These are phyloP conservation scores for Rusavskia elegans DNA, from an alignment of 495 filamentous ascomycete genomes.

Conservation along the genomic window DNA sequence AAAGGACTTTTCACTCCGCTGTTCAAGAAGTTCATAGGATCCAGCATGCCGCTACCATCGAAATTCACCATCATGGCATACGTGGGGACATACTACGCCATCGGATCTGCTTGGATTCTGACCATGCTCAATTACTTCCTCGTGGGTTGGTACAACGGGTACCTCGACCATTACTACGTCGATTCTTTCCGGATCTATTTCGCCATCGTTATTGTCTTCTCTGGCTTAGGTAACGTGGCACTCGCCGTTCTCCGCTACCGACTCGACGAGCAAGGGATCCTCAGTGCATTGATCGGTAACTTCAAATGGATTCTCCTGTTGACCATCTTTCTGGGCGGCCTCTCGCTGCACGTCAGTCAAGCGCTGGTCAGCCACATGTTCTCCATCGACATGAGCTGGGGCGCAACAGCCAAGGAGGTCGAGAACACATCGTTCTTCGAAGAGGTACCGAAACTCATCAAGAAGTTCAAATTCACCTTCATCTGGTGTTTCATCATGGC, in stretches of 20 bases:
- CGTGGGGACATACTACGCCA: slow-evolving; percentile 78
- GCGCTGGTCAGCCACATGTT: slow-evolving; percentile 31
- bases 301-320: slow-evolving; percentile 31
- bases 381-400: slow-evolving; percentile 31
- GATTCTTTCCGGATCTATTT: slow-evolving; percentile 33
- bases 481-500: slow-evolving; percentile 30
- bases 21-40: slow-evolving; percentile 54
- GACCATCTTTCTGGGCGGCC: slow-evolving; percentile 30
- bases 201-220: slow-evolving; percentile 32
- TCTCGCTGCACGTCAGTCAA: slow-evolving; percentile 29
- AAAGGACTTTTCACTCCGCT: slow-evolving; percentile 56
- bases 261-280: slow-evolving; percentile 20
- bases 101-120: slow-evolving; percentile 65
- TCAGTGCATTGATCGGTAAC: slow-evolving; percentile 20
- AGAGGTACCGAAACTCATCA: slow-evolving; percentile 39
- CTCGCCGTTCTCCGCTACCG: slow-evolving; percentile 31
- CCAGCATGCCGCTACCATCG: slow-evolving; percentile 59
- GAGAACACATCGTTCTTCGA: slow-evolving; percentile 43
- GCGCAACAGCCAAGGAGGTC: slow-evolving; percentile 39
- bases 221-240: slow-evolving; percentile 27
- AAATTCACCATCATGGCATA: slow-evolving; percentile 73
- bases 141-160: slow-evolving; percentile 37
- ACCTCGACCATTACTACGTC: slow-evolving; percentile 31
- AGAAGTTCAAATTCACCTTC: slow-evolving; percentile 44
- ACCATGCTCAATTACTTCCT: slow-evolving; percentile 66